Evolutionary conservation across 2,329 filamentous ascomycete genomes (phyloP), one percentile per base, ranked within the genome.

Genomic region (Alternaria gansuensis): DNA sequence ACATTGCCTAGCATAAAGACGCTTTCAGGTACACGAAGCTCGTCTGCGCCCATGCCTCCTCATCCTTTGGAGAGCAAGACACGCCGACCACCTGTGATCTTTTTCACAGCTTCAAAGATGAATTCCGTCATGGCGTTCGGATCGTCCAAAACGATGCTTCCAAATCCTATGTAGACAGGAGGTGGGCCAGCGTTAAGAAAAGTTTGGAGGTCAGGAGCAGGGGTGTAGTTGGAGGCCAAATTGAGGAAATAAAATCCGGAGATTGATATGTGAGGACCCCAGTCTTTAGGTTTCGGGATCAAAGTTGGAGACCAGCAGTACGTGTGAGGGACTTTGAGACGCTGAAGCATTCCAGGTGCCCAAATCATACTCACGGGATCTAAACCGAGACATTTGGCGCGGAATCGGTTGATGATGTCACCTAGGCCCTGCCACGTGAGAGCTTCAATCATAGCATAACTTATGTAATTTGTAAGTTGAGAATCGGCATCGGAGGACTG

Each of bases 1-100:
- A 88, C 87, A 70, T 93, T 93, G 17, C 89, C 91, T 21, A 55
- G 4, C 29, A 70, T 21, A 85, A 73, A 70, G 80, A 84, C 59
- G 79, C 82, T 26, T 83, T 76, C 40, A n/a, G 44, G 44, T 3
- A 45, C n/a, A 11, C 37, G 37, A 51, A 45, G 40, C 41, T 51
- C 33, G 1, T 51, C 29, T 3, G 39, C 54, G 0, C 54, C 54
- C 26, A 51, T 36, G 4, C 37, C 44, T 17, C 52, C 44, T 44
- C 52, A 55, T 3, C 84, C 84, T 53, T 80, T 80, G 0, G 84
- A 86, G 1, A 88, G 77, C 4, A 87, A 78, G 1, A 82, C 84
- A 40, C 85, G 80, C 8, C 66, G 51, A 10, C 64, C 63, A 26
- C 29, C 29, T 4, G 44, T 29, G 21, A 51, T 55, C 2, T 14